A percentile compares a stretch with the other conserved stretches of the same genome.
Conservation (phyloP, 2,329 filamentous ascomycete species). For the Aspergillus sp. region DNA sequence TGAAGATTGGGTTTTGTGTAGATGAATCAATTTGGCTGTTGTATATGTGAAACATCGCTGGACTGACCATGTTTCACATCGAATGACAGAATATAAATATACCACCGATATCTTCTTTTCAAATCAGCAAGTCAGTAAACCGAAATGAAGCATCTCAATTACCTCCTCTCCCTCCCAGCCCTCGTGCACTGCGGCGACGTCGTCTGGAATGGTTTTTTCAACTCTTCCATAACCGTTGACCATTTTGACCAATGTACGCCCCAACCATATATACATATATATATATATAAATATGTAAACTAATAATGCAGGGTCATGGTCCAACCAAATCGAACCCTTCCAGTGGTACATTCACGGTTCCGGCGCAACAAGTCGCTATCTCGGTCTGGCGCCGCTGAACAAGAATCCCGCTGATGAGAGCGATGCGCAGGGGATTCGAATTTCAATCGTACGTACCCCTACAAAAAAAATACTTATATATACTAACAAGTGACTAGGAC, state of each 20-base stretch:
- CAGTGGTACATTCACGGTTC: slow-evolving; percentile 73
- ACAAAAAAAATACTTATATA: slow-evolving; percentile 7
- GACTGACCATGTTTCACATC: too few relatives aligned
- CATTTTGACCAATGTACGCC: slow-evolving; percentile 21
- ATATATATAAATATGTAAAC: not conserved
- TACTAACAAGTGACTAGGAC: slow-evolving; percentile 37
- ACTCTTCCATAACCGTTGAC: slow-evolving; percentile 15
- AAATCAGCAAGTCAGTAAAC: too few relatives aligned
- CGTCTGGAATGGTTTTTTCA: slow-evolving; percentile 24
- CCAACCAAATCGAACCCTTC: slow-evolving; percentile 64
- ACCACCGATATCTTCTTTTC: too few relatives aligned
- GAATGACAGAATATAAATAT: too few relatives aligned
- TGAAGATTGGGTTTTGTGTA: too few relatives aligned
- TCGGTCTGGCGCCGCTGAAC: slow-evolving; percentile 56
- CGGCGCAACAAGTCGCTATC: slow-evolving; percentile 47
- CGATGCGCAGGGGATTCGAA: slow-evolving; percentile 61
- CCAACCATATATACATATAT: too few relatives aligned
- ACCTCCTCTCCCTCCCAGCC: not conserved
- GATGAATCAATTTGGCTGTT: too few relatives aligned
- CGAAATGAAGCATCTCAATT: not conserved
- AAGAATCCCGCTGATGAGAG: slow-evolving; percentile 62
- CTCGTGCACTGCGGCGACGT: slow-evolving; percentile 17
- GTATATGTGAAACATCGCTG: too few relatives aligned
- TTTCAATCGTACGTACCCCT: slow-evolving; percentile 57
- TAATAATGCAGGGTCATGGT: slow-evolving; percentile 53